phyloP scores from a whole-genome alignment of 2,329 filamentous ascomycete species.

The Claviceps arundinis region DNA sequence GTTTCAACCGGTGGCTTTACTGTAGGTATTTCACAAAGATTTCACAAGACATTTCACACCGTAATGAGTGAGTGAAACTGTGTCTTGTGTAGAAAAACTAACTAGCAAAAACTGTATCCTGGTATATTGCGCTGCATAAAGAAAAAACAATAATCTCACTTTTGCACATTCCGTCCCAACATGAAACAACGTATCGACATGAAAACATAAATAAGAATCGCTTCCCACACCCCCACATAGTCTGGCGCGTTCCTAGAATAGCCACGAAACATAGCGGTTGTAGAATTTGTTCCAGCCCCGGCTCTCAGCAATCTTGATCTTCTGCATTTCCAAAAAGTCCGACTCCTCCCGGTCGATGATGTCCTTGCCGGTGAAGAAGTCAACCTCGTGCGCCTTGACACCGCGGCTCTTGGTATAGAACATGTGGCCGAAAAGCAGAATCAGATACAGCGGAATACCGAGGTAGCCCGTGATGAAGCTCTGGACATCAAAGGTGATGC shows the following conservation, averaged over 20 bases:
- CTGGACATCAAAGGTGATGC: constrained; percentile 53
- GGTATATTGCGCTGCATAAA: background rate
- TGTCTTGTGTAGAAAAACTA: too few species aligned
- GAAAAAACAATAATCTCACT: too few species aligned
- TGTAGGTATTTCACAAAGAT: background rate
- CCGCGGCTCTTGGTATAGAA: constrained; percentile 37
- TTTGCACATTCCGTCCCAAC: too few species aligned
- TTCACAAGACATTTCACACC: background rate
- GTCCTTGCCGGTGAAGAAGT: constrained; percentile 62
- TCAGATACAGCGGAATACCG: constrained; percentile 62
- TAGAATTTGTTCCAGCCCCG: constrained; percentile 21
- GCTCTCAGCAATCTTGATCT: constrained; percentile 14
- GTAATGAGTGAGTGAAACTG: too few species aligned
- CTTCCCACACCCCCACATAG: background rate
- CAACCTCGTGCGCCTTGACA: constrained; percentile 44
- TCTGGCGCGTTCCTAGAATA: constrained; percentile 17
- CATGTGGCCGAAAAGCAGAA: constrained; percentile 58
- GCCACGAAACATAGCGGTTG: constrained; percentile 23
- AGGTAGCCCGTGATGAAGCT: constrained; percentile 67
- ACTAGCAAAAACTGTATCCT: background rate
- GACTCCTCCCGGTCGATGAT: constrained; percentile 61
- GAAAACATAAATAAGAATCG: background rate
- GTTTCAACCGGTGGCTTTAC: background rate
- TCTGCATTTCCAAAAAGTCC: constrained; percentile 42
- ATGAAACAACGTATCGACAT: background rate